A percentile compares a stretch with the other conserved stretches of the same genome.
phyloP scores from a whole-genome alignment of 352 stramenopile species.

The Globisporangium uncinulatum region DNA sequence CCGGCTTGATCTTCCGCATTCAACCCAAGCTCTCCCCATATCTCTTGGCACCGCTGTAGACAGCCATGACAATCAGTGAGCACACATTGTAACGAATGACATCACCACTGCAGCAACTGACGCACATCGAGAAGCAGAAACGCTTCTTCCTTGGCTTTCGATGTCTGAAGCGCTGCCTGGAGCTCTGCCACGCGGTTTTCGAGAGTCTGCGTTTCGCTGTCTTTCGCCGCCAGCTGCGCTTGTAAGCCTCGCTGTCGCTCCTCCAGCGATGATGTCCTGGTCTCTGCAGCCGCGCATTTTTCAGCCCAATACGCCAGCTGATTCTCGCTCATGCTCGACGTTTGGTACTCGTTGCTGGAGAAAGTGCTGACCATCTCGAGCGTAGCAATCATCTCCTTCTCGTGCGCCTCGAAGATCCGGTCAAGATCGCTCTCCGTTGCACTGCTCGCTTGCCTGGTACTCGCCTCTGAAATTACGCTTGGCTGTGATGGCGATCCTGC shows the following conservation, averaged over 20 bases:
- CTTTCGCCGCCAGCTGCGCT: conserved; percentile 21
- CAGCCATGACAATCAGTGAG: not conserved
- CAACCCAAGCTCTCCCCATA: conserved; percentile 57
- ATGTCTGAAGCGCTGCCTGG: conserved; percentile 28
- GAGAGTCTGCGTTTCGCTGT: conserved; percentile 19
- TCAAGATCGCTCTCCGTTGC: conserved; percentile 15
- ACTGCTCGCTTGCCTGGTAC: not conserved
- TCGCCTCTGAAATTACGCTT: too few relatives aligned
- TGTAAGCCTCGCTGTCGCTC: conserved; percentile 15
- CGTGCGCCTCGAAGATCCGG: conserved; percentile 22
- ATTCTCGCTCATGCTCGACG: conserved; percentile 2
- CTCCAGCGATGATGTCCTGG: conserved; percentile 20
- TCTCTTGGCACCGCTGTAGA: conserved; percentile 54
- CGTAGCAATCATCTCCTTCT: conserved; percentile 24
- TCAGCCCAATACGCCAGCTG: conserved; percentile 14
- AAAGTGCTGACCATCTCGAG: conserved; percentile 38
- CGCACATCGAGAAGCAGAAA: conserved; percentile 55
- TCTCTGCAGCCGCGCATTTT: conserved; percentile 13
- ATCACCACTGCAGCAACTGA: not conserved
- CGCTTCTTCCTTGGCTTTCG: conserved; percentile 54
- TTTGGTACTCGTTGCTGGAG: conserved; percentile 15
- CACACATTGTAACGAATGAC: not conserved
- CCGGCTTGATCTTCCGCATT: conserved; percentile 39
- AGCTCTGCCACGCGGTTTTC: conserved; percentile 22
- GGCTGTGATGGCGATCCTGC: too few relatives aligned